These are phyloP conservation scores for Heliocybe sulcata DNA, from an alignment of 1,284 basidiomycete species.

Conservation along the genomic window DNA sequence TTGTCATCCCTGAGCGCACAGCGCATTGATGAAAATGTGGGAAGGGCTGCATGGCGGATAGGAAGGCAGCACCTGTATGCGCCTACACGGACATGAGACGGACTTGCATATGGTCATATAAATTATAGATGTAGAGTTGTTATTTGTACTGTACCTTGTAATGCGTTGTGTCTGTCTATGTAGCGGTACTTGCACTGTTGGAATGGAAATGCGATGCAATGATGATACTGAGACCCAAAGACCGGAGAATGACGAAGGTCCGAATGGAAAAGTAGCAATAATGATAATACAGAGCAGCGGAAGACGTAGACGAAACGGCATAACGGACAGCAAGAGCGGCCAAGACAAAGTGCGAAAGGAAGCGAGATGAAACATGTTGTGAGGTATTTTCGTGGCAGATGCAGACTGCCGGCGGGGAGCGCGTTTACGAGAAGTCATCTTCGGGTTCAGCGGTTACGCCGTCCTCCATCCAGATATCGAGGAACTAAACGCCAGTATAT, in stretches of 20 bases:
- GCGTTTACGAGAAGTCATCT: slow-evolving; percentile 24
- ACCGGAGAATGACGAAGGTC: not conserved
- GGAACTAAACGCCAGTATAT: slow-evolving; percentile 41
- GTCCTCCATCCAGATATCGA: slow-evolving; percentile 77
- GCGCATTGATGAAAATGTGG: not conserved
- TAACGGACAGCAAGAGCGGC: not conserved
- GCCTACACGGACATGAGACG: not conserved
- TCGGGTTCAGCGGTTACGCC: slow-evolving; percentile 68
- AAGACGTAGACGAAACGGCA: not conserved
- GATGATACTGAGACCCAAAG: not conserved
- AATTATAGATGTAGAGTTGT: not conserved
- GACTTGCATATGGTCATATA: not conserved
- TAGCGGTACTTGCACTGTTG: not conserved
- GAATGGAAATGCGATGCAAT: not conserved
- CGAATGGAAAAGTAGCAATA: not conserved
- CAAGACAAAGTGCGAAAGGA: not conserved
- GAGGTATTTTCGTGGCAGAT: not conserved
- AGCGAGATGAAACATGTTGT: not conserved
- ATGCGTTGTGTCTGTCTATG: not conserved
- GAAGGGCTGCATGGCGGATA: not conserved
- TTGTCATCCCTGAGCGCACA: slow-evolving; percentile 12
- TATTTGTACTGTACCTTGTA: not conserved
- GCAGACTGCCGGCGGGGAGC: not conserved
- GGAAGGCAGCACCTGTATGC: no score
- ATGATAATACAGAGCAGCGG: slow-evolving; percentile 5